Base-by-base conservation (phyloP, 2,329 filamentous ascomycete species). In the Xylaria sp. region DNA sequence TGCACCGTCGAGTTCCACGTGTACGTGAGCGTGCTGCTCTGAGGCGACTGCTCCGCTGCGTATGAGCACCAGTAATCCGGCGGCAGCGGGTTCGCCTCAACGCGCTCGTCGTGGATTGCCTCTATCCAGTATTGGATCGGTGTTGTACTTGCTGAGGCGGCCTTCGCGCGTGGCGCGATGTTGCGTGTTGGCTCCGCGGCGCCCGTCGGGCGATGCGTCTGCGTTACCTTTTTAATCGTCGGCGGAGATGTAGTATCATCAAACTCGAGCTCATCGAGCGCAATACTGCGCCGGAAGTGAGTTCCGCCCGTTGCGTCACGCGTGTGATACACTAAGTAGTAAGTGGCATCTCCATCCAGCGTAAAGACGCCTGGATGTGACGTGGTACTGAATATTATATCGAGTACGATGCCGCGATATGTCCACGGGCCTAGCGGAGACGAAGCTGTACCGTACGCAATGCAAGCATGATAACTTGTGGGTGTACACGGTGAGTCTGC, bases 51-150 rank as follows among this genome's bases (percentile, higher is more conserved):
- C n/a, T 78, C 74, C 5, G 73, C 78, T 18, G 70, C 74, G 68
- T 79, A 81, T 8, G 79, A 80, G 61, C 70, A 73, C 80, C 80
- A 81, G 72, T 81, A 81, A 68, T 81, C 80, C 2, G 80, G 79
- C 44, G 79, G 80, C 8, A 81, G 74, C 4, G 80, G 79, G 23
- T 73, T 77, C 55, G 68, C 57, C 48, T 76, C 74, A 32, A 81
- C 74, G 52, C 72, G 70, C 20, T 70, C 77, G 61, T 81, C 79
- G 66, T 81, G 79, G 57, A 81, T 68, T 13, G 79, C 73, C 15
- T 75, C 75, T 10, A 79, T 76, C 79, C 80, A 81, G 72, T 81
- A 81, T 71, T 81, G 80, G 44, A 81, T 79, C 0, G 79, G 79
- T 5, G 78, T 80, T 9, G 64, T 66, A 61, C 74, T 73, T 3